phyloP scores from a whole-genome alignment of 768 basidiomycete genomes.

The Suillus clintonianus region DNA sequence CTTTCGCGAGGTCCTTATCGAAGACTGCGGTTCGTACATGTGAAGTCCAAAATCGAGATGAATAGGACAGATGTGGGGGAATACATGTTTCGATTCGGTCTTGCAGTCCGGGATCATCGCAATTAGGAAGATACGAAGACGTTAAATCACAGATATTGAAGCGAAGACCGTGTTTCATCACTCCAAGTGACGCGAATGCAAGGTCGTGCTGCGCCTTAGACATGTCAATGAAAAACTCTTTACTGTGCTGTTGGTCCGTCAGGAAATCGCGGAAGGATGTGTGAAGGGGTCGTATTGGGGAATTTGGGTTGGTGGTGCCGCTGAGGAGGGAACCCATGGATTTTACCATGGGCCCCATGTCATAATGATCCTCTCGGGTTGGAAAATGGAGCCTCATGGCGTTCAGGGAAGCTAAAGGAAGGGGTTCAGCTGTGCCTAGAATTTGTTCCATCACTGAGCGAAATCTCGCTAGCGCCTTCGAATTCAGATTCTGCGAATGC shows the following conservation, averaged over 20 bases:
- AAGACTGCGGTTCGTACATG: constrained; percentile 4
- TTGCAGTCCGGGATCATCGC: no score
- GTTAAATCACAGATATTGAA: no score
- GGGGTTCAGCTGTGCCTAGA: not conserved
- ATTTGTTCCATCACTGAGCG: constrained; percentile 1
- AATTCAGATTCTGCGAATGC: no score
- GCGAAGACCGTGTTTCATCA: constrained; percentile 19
- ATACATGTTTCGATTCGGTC: no score
- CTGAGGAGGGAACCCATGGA: constrained; percentile 9
- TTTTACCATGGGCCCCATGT: not conserved
- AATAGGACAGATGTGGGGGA: constrained; percentile 7
- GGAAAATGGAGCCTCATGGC: not conserved
- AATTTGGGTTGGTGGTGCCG: not conserved
- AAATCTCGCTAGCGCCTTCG: not conserved
- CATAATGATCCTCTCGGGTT: no score
- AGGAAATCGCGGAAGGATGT: constrained; percentile 20
- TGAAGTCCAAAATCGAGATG: constrained; percentile 12
- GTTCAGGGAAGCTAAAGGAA: not conserved
- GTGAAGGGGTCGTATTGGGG: no score
- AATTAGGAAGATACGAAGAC: no score
- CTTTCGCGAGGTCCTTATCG: not conserved
- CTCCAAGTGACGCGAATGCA: constrained; percentile 19
- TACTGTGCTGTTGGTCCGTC: constrained; percentile 11
- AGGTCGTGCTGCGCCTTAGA: constrained; percentile 17
- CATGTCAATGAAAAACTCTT: constrained; percentile 14